These are phyloP conservation scores for Luffa acutangula DNA, from an alignment of 306 rosid genomes.

Conservation along the genomic window DNA sequence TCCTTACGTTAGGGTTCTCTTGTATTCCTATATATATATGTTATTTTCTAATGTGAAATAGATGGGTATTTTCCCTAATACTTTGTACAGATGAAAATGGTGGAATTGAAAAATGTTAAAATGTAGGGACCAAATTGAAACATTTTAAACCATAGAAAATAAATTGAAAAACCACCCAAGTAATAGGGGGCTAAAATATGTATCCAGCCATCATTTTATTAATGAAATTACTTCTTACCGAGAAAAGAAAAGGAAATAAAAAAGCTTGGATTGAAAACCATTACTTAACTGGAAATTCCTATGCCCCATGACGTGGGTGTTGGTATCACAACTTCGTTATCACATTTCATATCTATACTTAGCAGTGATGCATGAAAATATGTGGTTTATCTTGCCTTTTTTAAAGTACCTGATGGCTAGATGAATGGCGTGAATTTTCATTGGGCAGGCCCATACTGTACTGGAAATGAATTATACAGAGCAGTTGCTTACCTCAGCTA, in stretches of 20 bases:
- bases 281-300: neutral
- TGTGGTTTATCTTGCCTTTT: neutral
- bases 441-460: conserved; percentile 85
- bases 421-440: neutral
- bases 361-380: neutral
- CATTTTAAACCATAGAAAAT: neutral
- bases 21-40: too few species aligned
- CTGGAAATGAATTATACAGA: conserved; percentile 93
- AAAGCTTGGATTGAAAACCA: neutral
- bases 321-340: neutral
- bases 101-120: neutral
- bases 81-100: neutral
- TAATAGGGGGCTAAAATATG: neutral
- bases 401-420: neutral
- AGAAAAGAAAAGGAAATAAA: neutral
- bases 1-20: too few species aligned
- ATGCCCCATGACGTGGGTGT: neutral
- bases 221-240: neutral
- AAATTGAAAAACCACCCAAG: neutral
- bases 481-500: conserved; percentile 85
- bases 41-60: too few species aligned
- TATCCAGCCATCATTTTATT: neutral
- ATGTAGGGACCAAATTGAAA: neutral
- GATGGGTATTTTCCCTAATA: too few species aligned
- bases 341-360: neutral